Percentiles rank a stretch among this genome's conserved stretches.
Conservation (phyloP, 129 eudicot genomes). For the Scalesia atractyloides region DNA sequence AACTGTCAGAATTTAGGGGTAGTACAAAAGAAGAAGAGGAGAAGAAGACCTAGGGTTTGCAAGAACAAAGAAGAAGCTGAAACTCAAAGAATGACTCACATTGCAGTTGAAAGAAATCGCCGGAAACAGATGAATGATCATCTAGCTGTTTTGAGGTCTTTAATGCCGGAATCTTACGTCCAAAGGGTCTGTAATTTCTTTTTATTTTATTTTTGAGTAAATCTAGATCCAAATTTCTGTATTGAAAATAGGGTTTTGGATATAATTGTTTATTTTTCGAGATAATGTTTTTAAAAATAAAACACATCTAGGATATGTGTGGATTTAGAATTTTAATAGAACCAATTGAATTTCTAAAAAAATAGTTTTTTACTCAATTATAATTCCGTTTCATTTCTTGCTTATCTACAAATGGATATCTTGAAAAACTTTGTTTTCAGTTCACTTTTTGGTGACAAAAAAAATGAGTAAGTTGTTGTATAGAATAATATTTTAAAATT, state of each 20-base stretch:
- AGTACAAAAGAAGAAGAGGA: conserved; percentile 69
- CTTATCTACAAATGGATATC: not conserved
- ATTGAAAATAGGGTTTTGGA: not conserved
- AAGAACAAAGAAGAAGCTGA: conserved; percentile 98
- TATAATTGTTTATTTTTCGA: not conserved
- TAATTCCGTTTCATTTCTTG: not conserved
- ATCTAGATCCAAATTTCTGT: conserved; percentile 14
- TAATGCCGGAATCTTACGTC: conserved; percentile 95
- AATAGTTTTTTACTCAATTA: not conserved
- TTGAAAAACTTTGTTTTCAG: not conserved
- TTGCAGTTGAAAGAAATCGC: conserved; percentile 92
- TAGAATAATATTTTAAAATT: not conserved
- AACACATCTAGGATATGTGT: not conserved
- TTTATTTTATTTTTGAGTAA: not conserved
- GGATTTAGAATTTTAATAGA: not conserved
- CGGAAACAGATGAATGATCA: conserved; percentile 97
- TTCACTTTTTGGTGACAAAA: not conserved
- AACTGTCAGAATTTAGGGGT: conserved; percentile 37
- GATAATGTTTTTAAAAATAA: not conserved
- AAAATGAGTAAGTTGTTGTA: not conserved
- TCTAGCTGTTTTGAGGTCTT: conserved; percentile 83
- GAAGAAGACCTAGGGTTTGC: conserved; percentile 72
- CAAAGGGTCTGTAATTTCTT: conserved; percentile 54
- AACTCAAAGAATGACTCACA: conserved; percentile 96
- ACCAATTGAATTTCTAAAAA: not conserved